Percentiles rank a stretch among this genome's conserved stretches.
Conservation (phyloP, 163 green algal species). For the Chlorella variabilis region DNA sequence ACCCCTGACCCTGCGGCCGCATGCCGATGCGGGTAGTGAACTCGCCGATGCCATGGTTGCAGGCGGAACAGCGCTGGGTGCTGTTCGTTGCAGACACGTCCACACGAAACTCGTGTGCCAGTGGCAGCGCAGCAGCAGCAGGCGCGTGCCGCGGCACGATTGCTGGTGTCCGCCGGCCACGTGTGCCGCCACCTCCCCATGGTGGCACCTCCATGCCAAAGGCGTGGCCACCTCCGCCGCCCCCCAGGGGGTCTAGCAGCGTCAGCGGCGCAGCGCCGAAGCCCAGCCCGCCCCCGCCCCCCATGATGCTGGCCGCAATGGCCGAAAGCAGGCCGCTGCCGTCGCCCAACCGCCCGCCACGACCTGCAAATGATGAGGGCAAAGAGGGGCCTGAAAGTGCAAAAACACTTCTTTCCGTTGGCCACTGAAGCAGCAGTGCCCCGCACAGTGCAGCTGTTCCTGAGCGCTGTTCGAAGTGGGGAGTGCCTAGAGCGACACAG, state of each 20-base stretch:
- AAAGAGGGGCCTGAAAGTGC: no score
- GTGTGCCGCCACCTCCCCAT: not conserved
- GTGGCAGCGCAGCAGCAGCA: not conserved
- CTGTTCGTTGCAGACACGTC: not conserved
- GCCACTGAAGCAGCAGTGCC: no score
- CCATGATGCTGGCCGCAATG: slow-evolving; percentile 17
- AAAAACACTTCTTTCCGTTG: no score
- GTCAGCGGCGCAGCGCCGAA: not conserved
- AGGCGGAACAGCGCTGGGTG: not conserved
- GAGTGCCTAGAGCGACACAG: not conserved
- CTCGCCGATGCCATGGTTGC: not conserved
- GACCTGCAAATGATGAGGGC: not conserved
- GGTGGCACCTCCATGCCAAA: not conserved
- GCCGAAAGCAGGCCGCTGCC: slow-evolving; percentile 7
- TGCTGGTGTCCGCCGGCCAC: not conserved
- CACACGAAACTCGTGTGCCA: not conserved
- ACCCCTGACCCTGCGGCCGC: not conserved
- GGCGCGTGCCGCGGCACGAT: not conserved
- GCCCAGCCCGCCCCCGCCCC: slow-evolving; percentile 3
- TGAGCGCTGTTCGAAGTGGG: not conserved
- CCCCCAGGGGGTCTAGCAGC: not conserved
- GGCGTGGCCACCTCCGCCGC: not conserved
- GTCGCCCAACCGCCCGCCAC: not conserved
- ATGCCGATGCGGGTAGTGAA: not conserved
- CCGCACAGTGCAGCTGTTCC: no score